These are phyloP conservation scores for Capronia americana DNA, from an alignment of 2,329 filamentous ascomycete genomes.

Conservation along the genomic window DNA sequence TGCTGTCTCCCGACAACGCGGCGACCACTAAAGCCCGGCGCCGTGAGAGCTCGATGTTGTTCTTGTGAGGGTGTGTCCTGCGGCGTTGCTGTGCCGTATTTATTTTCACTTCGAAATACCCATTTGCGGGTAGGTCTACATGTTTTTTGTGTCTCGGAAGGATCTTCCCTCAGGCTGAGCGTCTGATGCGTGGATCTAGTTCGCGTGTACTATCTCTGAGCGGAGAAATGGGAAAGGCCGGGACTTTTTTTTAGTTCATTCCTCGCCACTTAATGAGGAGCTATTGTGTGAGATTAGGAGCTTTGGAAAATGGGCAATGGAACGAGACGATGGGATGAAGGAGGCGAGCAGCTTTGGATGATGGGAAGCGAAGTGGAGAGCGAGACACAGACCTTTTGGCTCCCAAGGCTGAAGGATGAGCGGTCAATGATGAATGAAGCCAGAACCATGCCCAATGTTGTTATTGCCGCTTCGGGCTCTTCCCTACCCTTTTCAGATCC, in stretches of 20 bases:
- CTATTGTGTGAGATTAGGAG: conserved; percentile 7
- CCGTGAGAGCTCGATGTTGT: conserved; percentile 55
- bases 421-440: neutral
- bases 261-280: conserved; percentile 26
- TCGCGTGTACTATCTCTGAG: conserved; percentile 17
- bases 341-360: neutral
- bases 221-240: conserved; percentile 2
- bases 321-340: conserved; percentile 12
- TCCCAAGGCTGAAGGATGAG: conserved; percentile 10
- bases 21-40: conserved; percentile 53
- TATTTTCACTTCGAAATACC: conserved; percentile 25
- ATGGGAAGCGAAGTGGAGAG: neutral
- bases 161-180: conserved; percentile 3
- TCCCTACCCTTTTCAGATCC: neutral
- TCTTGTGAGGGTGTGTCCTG: conserved; percentile 22
- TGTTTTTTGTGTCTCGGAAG: conserved; percentile 13
- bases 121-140: conserved; percentile 22
- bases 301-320: conserved; percentile 16
- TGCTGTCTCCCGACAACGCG: conserved; percentile 49
- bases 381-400: neutral
- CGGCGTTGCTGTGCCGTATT: neutral
- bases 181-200: conserved; percentile 20
- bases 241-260: conserved; percentile 19
- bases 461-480: neutral
- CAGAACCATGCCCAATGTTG: neutral